phyloP scores from a whole-genome alignment of 202 grass and related monocot genomes.

The Musa balbisiana region DNA sequence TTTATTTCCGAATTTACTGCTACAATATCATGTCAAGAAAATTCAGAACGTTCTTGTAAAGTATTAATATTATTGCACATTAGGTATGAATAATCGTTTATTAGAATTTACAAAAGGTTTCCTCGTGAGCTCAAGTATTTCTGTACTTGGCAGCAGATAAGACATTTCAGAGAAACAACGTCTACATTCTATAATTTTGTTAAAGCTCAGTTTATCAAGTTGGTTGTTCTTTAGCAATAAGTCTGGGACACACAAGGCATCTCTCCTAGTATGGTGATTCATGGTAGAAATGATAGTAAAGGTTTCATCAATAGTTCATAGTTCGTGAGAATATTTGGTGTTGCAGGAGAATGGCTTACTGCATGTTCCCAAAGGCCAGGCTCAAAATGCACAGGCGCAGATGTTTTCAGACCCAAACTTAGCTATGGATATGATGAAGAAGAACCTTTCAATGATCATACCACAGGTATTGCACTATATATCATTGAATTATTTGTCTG shows the following conservation, averaged over 20 bases:
- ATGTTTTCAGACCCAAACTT: slow-evolving; percentile 98
- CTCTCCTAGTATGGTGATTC: too few relatives aligned
- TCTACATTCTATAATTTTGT: not conserved
- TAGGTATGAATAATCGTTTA: not conserved
- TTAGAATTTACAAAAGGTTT: not conserved
- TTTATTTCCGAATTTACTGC: not conserved
- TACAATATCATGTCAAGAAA: not conserved
- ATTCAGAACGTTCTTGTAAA: not conserved
- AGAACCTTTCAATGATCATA: slow-evolving; percentile 98
- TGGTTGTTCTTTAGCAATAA: not conserved
- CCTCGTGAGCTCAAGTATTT: not conserved
- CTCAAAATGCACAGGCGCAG: slow-evolving; percentile 68
- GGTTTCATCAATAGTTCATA: too few relatives aligned
- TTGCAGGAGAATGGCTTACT: slow-evolving; percentile 74
- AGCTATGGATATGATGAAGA: slow-evolving; percentile 99
- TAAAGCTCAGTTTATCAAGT: not conserved
- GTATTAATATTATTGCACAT: not conserved
- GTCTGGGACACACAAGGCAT: too few relatives aligned
- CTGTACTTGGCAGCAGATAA: not conserved
- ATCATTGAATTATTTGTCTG: not conserved
- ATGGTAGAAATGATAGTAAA: too few relatives aligned
- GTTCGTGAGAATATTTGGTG: not conserved
- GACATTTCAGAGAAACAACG: not conserved
- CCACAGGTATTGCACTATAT: slow-evolving; percentile 47
- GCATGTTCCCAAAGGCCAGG: slow-evolving; percentile 84